Percentiles rank a stretch among this genome's conserved stretches.
phyloP scores from a whole-genome alignment of 2,329 filamentous ascomycete genomes.

The Alternaria metachromatica region DNA sequence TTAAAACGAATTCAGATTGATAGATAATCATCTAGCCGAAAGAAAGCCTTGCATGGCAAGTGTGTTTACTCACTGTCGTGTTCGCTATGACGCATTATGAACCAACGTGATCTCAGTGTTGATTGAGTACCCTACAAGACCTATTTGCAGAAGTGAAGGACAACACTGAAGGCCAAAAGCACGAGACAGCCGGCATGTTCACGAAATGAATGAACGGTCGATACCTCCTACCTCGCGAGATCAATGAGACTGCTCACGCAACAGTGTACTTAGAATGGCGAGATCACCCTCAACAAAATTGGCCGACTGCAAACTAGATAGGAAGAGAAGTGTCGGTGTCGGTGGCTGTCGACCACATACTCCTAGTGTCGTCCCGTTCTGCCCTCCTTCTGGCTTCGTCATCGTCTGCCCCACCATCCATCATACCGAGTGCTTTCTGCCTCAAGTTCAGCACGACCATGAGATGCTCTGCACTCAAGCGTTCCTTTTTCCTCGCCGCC shows the following conservation, averaged over 20 bases:
- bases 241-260: background rate
- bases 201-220: background rate
- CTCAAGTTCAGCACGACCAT: conserved; percentile 8
- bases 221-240: background rate
- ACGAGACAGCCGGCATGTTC: background rate
- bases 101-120: background rate
- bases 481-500: conserved; percentile 15
- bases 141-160: background rate
- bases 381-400: background rate
- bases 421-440: conserved; percentile 10
- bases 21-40: background rate
- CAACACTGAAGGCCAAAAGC: background rate
- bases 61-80: background rate
- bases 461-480: conserved; percentile 11
- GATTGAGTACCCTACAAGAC: background rate
- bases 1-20: background rate
- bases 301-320: background rate
- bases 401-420: background rate
- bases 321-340: background rate
- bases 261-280: background rate
- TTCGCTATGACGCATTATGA: background rate
- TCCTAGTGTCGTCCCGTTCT: background rate
- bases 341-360: background rate
- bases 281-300: background rate
- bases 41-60: background rate